phyloP scores from a whole-genome alignment of 805 yeast species.

The Suhomyces xylopsoci region DNA sequence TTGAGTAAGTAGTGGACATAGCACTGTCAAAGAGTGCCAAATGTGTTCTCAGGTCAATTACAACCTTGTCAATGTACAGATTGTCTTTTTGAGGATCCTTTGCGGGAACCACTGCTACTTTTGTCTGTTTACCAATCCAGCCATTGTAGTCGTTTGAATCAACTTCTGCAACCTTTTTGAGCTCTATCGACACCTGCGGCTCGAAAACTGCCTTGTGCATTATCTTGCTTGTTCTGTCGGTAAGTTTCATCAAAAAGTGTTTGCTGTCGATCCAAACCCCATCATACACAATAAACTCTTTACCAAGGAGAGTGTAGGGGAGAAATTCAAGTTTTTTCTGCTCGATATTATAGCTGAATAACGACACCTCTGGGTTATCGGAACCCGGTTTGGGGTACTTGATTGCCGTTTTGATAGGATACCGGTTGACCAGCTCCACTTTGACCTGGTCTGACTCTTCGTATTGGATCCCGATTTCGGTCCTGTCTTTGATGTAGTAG shows the following conservation, averaged over 20 bases:
- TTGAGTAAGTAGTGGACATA: constrained; percentile 9
- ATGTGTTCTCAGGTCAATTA: constrained; percentile 14
- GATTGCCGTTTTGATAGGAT: constrained; percentile 54
- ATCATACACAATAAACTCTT: constrained; percentile 19
- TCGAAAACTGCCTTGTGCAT: constrained; percentile 13
- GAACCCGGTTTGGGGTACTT: constrained; percentile 81
- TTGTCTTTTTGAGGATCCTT: neutral
- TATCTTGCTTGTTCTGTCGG: constrained; percentile 21
- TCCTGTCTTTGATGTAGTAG: constrained; percentile 56
- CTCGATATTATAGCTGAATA: constrained; percentile 2
- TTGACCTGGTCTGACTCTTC: constrained; percentile 1
- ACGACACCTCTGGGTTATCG: constrained; percentile 61
- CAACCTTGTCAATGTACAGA: constrained; percentile 21
- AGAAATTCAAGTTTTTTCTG: neutral
- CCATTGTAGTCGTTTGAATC: constrained; percentile 17
- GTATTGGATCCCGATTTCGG: constrained; percentile 10
- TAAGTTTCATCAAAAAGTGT: constrained; percentile 14
- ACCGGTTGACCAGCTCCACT: constrained; percentile 25
- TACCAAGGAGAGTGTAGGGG: constrained; percentile 9
- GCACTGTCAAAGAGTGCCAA: constrained; percentile 20
- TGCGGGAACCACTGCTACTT: constrained; percentile 10
- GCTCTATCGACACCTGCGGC: constrained; percentile 5
- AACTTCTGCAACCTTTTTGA: constrained; percentile 3
- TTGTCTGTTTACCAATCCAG: constrained; percentile 21
- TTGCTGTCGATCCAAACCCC: constrained; percentile 18